These are phyloP conservation scores for Ascochyta viciae-villosae DNA, from an alignment of 2,329 filamentous ascomycete genomes.

Conservation along the genomic window DNA sequence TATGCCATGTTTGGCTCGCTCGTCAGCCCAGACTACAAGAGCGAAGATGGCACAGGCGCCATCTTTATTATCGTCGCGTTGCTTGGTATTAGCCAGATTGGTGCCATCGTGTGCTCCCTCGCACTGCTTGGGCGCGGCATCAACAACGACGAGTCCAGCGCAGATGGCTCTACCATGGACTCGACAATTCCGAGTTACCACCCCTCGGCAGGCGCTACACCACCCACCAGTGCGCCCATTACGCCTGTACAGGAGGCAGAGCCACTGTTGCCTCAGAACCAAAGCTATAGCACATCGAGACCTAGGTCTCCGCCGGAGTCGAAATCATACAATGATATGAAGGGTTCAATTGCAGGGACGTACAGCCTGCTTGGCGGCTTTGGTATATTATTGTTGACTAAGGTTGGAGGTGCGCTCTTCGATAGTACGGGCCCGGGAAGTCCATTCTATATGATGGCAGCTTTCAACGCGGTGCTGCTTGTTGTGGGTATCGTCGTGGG, in stretches of 20 bases:
- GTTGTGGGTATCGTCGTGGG: slow-evolving; percentile 48
- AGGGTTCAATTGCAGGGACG: slow-evolving; percentile 92
- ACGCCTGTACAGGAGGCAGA: slow-evolving; percentile 40
- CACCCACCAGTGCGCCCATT: slow-evolving; percentile 38
- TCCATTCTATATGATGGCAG: slow-evolving; percentile 94
- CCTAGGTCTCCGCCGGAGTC: slow-evolving; percentile 13
- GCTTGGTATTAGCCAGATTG: slow-evolving; percentile 92
- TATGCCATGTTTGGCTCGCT: slow-evolving; percentile 81
- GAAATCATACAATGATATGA: slow-evolving; percentile 65
- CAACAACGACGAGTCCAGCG: slow-evolving; percentile 56
- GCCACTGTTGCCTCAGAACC: slow-evolving; percentile 32
- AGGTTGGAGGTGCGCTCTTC: slow-evolving; percentile 86
- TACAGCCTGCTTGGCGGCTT: slow-evolving; percentile 91
- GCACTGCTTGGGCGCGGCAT: slow-evolving; percentile 85
- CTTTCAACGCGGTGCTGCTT: slow-evolving; percentile 80
- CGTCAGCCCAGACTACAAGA: slow-evolving; percentile 75
- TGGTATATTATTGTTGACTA: slow-evolving; percentile 89
- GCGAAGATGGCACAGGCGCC: slow-evolving; percentile 69
- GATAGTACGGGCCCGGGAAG: slow-evolving; percentile 76
- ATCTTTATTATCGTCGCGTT: slow-evolving; percentile 81
- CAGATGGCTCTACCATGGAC: slow-evolving; percentile 11
- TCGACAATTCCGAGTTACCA: slow-evolving; percentile 29
- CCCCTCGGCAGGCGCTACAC: slow-evolving; percentile 44
- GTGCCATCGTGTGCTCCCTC: slow-evolving; percentile 94
- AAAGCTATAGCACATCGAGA: slow-evolving; percentile 24